phyloP scores from a whole-genome alignment of 2,329 filamentous ascomycete species.

The Phyllachora maydis region DNA sequence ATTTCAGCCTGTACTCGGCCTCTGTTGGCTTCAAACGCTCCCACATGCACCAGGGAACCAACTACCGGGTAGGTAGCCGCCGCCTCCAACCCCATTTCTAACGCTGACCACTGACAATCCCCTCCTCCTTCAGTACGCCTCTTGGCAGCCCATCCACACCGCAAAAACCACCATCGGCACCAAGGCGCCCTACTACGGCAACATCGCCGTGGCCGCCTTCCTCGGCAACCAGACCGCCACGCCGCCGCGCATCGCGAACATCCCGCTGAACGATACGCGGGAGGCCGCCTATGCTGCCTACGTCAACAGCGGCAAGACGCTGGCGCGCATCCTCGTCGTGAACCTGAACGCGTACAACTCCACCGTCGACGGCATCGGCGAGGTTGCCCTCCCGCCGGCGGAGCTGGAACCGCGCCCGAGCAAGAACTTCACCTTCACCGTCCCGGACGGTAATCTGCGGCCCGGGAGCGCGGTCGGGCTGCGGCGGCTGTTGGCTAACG shows the following conservation, averaged over 20 bases:
- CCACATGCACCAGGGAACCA: constrained; percentile 43
- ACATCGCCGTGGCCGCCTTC: constrained; percentile 34
- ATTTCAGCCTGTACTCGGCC: constrained; percentile 39
- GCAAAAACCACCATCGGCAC: constrained; percentile 27
- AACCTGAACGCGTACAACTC: constrained; percentile 41
- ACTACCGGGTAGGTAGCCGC: constrained; percentile 35
- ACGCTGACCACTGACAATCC: not conserved
- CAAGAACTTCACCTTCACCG: constrained; percentile 5
- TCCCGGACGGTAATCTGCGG: not conserved
- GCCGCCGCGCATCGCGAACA: constrained; percentile 22
- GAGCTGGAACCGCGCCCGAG: constrained; percentile 5
- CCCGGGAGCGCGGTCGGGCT: constrained; percentile 4
- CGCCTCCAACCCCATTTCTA: not conserved
- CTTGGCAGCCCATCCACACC: constrained; percentile 38
- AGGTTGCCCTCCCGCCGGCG: no score
- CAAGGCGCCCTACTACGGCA: constrained; percentile 44
- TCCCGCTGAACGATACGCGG: constrained; percentile 16
- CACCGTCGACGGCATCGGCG: constrained; percentile 19
- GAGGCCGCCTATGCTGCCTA: constrained; percentile 37
- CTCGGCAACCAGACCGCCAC: constrained; percentile 18
- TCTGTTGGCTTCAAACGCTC: constrained; percentile 31
- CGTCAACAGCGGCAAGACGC: constrained; percentile 11
- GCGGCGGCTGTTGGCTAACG: constrained; percentile 33
- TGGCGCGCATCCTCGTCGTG: constrained; percentile 29
- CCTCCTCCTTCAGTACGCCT: constrained; percentile 24